These are phyloP conservation scores for Naematelia aurantialba DNA, from an alignment of 768 basidiomycete species.

Conservation along the genomic window DNA sequence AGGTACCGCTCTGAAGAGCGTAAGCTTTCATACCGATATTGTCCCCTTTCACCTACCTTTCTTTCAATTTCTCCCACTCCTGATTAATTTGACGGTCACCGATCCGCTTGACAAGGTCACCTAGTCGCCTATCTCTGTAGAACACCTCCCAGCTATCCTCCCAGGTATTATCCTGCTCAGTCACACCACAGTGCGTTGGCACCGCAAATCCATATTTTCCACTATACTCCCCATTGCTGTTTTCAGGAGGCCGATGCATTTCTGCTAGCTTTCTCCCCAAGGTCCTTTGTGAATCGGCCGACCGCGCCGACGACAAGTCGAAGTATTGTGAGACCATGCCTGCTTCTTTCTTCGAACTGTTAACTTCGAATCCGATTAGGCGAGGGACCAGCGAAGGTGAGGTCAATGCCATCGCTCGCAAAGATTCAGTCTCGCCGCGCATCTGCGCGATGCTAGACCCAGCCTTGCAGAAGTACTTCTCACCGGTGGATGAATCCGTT, in stretches of 20 bases:
- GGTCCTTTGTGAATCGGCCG: slow-evolving; percentile 21
- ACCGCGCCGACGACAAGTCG: slow-evolving; percentile 14
- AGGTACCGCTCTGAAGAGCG: slow-evolving; percentile 31
- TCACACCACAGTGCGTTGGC: slow-evolving; percentile 45
- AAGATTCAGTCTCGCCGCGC: slow-evolving; percentile 10
- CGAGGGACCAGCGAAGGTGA: slow-evolving; percentile 18
- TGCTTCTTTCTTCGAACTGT: slow-evolving; percentile 12
- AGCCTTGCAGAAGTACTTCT: slow-evolving; percentile 9
- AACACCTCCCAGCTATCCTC: slow-evolving; percentile 41
- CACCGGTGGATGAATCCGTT: background rate
- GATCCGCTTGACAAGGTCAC: slow-evolving; percentile 37
- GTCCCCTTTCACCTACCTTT: slow-evolving; percentile 20
- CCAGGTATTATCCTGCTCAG: slow-evolving; percentile 47
- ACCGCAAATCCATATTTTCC: slow-evolving; percentile 36
- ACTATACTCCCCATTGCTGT: slow-evolving; percentile 9
- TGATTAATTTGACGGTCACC: slow-evolving; percentile 24
- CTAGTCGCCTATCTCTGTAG: slow-evolving; percentile 39
- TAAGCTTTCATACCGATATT: background rate
- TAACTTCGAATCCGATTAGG: slow-evolving; percentile 21
- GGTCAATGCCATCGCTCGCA: slow-evolving; percentile 2
- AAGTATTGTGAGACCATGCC: slow-evolving; percentile 41
- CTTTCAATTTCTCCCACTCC: slow-evolving; percentile 30
- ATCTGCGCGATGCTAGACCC: slow-evolving; percentile 14
- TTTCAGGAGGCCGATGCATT: slow-evolving; percentile 30
- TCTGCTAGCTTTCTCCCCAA: slow-evolving; percentile 32